Conservation (phyloP, 352 stramenopile genomes). For the Halophytophthora polymorphica region DNA sequence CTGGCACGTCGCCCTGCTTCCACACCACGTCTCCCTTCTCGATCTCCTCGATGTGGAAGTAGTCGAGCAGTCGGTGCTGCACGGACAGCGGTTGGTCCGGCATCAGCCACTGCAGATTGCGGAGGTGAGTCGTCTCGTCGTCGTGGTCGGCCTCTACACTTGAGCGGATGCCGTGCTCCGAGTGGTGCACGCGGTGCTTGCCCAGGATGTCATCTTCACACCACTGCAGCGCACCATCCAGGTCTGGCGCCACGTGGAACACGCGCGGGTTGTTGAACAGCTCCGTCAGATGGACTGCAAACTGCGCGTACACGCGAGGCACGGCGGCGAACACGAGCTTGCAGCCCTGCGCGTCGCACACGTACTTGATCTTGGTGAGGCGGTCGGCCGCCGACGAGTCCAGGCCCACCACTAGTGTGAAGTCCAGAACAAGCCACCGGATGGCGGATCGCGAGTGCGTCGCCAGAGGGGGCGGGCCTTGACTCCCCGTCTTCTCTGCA, state of each 20-base stretch:
- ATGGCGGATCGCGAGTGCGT: conserved; percentile 25
- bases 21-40: conserved; percentile 61
- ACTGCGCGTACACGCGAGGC: conserved; percentile 56
- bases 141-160: conserved; percentile 29
- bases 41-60: conserved; percentile 65
- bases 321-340: conserved; percentile 72
- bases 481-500: too few relatives aligned
- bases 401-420: conserved; percentile 90
- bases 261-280: conserved; percentile 47
- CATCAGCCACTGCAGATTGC: conserved; percentile 61
- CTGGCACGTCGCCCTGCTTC: conserved; percentile 58
- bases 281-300: conserved; percentile 49
- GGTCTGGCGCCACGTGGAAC: conserved; percentile 55
- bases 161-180: conserved; percentile 6
- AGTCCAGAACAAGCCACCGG: conserved; percentile 85
- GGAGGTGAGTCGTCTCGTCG: conserved; percentile 54
- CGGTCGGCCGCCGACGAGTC: conserved; percentile 83
- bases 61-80: conserved; percentile 64
- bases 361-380: conserved; percentile 78
- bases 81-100: conserved; percentile 60
- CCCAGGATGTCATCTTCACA: conserved; percentile 65
- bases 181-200: conserved; percentile 22
- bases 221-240: conserved; percentile 72
- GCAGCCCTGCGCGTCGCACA: conserved; percentile 62
- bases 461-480: too few relatives aligned